Percentiles rank a stretch among this genome's conserved stretches.
These are phyloP conservation scores for Aspergillus flavus DNA, from an alignment of 2,329 filamentous ascomycete genomes.

Conservation along the genomic window DNA sequence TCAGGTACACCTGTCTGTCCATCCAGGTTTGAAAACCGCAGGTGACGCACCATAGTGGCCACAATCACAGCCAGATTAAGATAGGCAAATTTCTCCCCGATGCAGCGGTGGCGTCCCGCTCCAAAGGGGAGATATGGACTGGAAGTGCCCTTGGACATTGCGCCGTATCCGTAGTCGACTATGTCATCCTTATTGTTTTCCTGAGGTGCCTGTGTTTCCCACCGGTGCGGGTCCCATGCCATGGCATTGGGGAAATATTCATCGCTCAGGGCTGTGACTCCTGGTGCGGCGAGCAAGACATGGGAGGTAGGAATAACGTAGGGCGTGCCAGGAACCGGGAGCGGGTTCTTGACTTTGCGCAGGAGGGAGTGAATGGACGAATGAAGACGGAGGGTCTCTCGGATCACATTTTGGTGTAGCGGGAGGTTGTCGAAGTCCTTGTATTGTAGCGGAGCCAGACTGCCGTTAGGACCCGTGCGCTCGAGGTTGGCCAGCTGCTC, in stretches of 20 bases:
- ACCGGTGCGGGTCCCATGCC: conserved; percentile 64
- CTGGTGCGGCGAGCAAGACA: conserved; percentile 78
- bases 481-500: conserved; percentile 63
- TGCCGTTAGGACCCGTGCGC: conserved; percentile 23
- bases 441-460: conserved; percentile 60
- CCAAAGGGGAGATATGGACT: conserved; percentile 72
- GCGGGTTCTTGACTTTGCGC: conserved; percentile 69
- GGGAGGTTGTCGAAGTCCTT: conserved; percentile 62
- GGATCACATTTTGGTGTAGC: conserved; percentile 66
- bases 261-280: conserved; percentile 61
- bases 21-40: conserved; percentile 62
- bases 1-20: conserved; percentile 59
- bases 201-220: conserved; percentile 48
- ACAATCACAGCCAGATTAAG: conserved; percentile 68
- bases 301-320: conserved; percentile 79
- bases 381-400: conserved; percentile 72
- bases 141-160: conserved; percentile 61
- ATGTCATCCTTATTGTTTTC: conserved; percentile 56
- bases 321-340: conserved; percentile 57
- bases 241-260: conserved; percentile 63
- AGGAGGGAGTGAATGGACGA: conserved; percentile 73
- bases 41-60: conserved; percentile 61
- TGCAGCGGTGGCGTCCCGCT: conserved; percentile 71
- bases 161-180: conserved; percentile 64
- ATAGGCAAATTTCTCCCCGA: conserved; percentile 77